Evolutionary conservation across 306 rosid genomes (phyloP), one percentile per base, ranked within the genome.

Genomic region (Carpinus viminea): DNA sequence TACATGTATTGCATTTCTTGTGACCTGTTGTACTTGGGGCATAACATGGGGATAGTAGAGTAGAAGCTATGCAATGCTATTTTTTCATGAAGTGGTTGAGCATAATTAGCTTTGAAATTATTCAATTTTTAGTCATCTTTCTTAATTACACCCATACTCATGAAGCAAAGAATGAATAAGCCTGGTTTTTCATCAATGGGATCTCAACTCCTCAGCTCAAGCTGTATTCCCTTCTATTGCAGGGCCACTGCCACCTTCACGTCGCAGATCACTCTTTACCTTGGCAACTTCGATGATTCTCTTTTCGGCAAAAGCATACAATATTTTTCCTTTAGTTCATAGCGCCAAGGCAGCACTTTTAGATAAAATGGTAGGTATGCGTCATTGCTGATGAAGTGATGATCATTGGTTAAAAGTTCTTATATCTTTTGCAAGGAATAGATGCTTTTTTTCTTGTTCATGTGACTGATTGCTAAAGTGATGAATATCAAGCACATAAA

Each of bases 271-370:
- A 72, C 88, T 96, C 34, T 88, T 87, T 86, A 83, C 89, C 80
- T 81, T 93, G 80, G 98, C 99, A 81, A 84, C 89, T 72, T 87
- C 98, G n/a, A 93, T 93, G 99, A 91, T 91, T 83, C 82, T 93
- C 75, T 87, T 96, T 82, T 85, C 92, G 43, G 86, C 93, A 61
- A 90, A 86, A 83, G 91, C 96, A 72, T 93, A 77, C 86, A 80
- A 83, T 78, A 85, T 96, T 78, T 79, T 59, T 55, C 76, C 92
- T 76, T 91, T 96, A 62, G 89, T 83, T 78, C 46, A 80, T 11
- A 77, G 75, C 77, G 83, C 89, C 80, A 86, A 85, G 88, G 73
- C 83, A 85, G 78, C 85, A 79, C 87, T 92, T 75, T 60, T 56
- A 46, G 91, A 86, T 79, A 79, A 81, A 80, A 79, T 74, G 90